These are phyloP conservation scores for Chlorella ohadii DNA, from an alignment of 139 green algal species.

Conservation along the genomic window DNA sequence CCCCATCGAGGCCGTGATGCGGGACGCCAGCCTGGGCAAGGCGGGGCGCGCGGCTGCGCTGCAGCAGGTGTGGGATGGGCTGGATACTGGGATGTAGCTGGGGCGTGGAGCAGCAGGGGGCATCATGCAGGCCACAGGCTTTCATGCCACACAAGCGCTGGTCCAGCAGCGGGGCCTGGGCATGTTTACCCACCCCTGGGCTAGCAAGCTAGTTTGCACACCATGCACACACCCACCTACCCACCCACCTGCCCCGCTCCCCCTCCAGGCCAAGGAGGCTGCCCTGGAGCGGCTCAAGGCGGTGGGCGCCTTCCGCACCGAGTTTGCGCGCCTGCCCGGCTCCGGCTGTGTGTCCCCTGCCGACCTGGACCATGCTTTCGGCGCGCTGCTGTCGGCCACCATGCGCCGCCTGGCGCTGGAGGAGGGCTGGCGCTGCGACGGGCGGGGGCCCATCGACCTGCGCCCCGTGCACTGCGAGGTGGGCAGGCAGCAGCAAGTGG, in stretches of 20 bases:
- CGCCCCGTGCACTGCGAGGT: slow-evolving; percentile 57
- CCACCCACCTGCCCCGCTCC: neutral
- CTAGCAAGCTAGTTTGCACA: neutral
- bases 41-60: slow-evolving; percentile 8
- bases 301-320: slow-evolving; percentile 27
- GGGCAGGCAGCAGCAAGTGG: no score
- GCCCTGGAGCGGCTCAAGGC: slow-evolving; percentile 12
- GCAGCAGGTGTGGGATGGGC: neutral
- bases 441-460: slow-evolving; percentile 53
- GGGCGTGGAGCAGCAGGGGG: no score
- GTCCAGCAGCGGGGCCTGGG: no score
- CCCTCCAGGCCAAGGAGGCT: slow-evolving; percentile 17
- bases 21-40: slow-evolving; percentile 6
- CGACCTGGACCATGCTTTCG: slow-evolving; percentile 55
- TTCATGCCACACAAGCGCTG: no score
- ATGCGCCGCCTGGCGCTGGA: slow-evolving; percentile 43
- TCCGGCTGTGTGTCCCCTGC: slow-evolving; percentile 39
- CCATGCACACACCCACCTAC: neutral
- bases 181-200: no score
- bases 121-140: no score
- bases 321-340: slow-evolving; percentile 43
- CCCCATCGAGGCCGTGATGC: slow-evolving; percentile 24
- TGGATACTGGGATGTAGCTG: no score
- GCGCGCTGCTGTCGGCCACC: neutral
- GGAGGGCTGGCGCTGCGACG: slow-evolving; percentile 51